These are phyloP conservation scores for Gypsophila paniculata DNA, from an alignment of 179 eudicot species.

Conservation along the genomic window DNA sequence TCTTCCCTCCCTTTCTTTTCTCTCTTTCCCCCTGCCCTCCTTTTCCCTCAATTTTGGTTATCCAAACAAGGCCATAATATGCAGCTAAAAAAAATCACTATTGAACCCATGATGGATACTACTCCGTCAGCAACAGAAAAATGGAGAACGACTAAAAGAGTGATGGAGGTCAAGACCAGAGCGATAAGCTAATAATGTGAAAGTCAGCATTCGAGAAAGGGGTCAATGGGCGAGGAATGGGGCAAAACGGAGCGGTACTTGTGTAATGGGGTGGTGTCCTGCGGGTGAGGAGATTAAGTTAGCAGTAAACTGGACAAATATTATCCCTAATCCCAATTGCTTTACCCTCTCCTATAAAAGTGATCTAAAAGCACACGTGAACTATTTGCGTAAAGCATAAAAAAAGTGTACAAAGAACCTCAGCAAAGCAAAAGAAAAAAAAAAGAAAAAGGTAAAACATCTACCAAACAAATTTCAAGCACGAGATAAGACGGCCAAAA, in stretches of 20 bases:
- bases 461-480: neutral
- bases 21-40: no score
- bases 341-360: neutral
- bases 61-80: no score
- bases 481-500: neutral
- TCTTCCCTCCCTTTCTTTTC: no score
- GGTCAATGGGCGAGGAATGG: no score
- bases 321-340: neutral
- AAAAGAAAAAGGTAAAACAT: neutral
- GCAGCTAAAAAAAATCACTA: neutral
- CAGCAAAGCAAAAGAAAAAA: neutral
- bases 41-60: no score
- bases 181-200: no score
- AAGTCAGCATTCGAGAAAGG: neutral
- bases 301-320: neutral
- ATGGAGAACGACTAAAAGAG: neutral
- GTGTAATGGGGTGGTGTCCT: neutral
- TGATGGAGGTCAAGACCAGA: no score
- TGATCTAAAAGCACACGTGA: neutral
- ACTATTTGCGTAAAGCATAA: neutral
- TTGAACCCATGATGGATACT: neutral
- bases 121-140: neutral
- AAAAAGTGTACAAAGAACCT: neutral
- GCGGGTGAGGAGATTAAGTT: neutral
- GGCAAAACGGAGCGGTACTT: neutral